Evolutionary conservation across 2,329 filamentous ascomycete species (phyloP).

Genomic region (Madurella fahalii): DNA sequence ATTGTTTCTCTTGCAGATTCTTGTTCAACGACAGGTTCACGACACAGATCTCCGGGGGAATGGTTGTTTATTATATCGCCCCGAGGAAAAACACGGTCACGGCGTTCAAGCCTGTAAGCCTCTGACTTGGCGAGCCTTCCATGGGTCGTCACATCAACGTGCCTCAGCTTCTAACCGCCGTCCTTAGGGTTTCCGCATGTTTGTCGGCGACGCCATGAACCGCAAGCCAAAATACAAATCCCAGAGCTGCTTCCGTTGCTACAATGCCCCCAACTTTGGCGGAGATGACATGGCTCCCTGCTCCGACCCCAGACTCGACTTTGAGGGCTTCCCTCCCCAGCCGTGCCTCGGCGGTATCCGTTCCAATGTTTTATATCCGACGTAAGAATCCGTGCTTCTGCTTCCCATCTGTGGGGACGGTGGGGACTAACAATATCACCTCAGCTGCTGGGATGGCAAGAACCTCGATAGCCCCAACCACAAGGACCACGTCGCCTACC

Average conservation of each 20-base stretch:
- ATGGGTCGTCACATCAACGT: too few relatives aligned
- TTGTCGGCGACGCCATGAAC: conserved; percentile 39
- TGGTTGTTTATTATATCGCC: conserved; percentile 44
- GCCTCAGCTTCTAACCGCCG: too few relatives aligned
- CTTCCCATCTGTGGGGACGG: too few relatives aligned
- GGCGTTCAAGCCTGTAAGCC: conserved; percentile 51
- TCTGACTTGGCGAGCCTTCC: conserved; percentile 36
- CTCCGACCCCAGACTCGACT: conserved; percentile 32
- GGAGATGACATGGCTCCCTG: conserved; percentile 41
- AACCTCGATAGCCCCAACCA: conserved; percentile 47
- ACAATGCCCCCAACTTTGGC: conserved; percentile 40
- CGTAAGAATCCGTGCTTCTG: conserved; percentile 36
- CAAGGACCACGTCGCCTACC: conserved; percentile 41
- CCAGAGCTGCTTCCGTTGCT: conserved; percentile 42
- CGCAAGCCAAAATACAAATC: conserved; percentile 30
- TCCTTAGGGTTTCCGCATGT: conserved; percentile 48
- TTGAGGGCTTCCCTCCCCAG: conserved; percentile 34
- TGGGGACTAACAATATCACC: too few relatives aligned
- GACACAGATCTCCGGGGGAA: conserved; percentile 38
- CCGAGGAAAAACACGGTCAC: conserved; percentile 39
- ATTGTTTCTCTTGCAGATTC: conserved; percentile 20
- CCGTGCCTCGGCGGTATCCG: conserved; percentile 41
- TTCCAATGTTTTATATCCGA: conserved; percentile 43
- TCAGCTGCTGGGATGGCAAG: conserved; percentile 46
- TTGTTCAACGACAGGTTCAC: conserved; percentile 40